These are phyloP conservation scores for Neopestalotiopsis sp. DNA, from an alignment of 2,329 filamentous ascomycete species.

Conservation along the genomic window DNA sequence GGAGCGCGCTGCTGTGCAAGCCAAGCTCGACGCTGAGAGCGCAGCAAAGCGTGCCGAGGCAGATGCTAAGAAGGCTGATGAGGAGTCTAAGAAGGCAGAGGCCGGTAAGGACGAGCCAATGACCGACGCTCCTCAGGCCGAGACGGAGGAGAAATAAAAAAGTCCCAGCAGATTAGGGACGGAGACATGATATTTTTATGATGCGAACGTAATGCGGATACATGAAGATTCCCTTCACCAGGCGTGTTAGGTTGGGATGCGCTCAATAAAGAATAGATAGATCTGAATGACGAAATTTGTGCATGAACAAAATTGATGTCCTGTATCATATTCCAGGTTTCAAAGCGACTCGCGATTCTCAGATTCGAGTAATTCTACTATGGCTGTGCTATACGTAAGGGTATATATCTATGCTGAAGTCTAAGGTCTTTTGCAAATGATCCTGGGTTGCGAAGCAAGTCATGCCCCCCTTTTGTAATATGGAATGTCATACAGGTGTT, in stretches of 20 bases:
- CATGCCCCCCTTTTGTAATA: neutral
- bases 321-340: neutral
- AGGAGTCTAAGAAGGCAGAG: constrained; percentile 57
- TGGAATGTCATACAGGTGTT: neutral
- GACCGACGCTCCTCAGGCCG: constrained; percentile 62
- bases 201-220: constrained; percentile 16
- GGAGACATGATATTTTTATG: constrained; percentile 10
- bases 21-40: constrained; percentile 78
- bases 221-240: constrained; percentile 15
- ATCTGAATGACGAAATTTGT: constrained; percentile 19
- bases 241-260: constrained; percentile 18
- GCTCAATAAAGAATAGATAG: constrained; percentile 23
- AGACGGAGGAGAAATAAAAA: constrained; percentile 46
- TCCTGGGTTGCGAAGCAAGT: too few species aligned
- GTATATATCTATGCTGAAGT: too few species aligned
- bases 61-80: constrained; percentile 73
- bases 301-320: neutral
- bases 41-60: constrained; percentile 72
- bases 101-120: constrained; percentile 65
- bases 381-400: too few species aligned
- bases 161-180: neutral
- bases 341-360: too few species aligned
- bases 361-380: too few species aligned
- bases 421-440: too few species aligned
- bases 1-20: constrained; percentile 80